Percentiles rank a stretch among this genome's conserved stretches.
Evolutionary conservation across 805 yeast species (phyloP).

Genomic region (Priceomyces fermenticarens): DNA sequence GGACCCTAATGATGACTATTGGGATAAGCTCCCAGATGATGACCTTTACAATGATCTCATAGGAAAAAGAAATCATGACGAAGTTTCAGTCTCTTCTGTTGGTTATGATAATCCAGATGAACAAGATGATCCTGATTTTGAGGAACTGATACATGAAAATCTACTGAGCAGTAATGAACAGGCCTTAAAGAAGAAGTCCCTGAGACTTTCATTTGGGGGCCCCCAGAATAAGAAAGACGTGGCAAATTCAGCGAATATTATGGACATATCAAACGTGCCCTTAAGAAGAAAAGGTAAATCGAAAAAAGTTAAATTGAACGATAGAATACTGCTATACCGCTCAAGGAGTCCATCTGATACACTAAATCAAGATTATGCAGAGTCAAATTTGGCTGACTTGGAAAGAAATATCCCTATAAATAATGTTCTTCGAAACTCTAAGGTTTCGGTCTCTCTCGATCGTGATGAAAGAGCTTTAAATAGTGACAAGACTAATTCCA

Average conservation of each 20-base stretch:
- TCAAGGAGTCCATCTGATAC: constrained; percentile 13
- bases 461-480: no score
- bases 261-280: not conserved
- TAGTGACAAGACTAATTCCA: no score
- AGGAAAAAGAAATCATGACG: not conserved
- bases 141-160: not conserved
- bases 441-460: no score
- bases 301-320: no score
- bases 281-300: constrained; percentile 17
- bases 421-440: no score
- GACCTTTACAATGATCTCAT: constrained; percentile 10
- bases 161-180: not conserved
- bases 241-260: no score
- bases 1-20: constrained; percentile 22
- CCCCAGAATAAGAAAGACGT: not conserved
- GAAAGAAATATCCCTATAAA: constrained; percentile 13
- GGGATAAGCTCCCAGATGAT: constrained; percentile 20
- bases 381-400: constrained; percentile 23
- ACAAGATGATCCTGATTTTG: not conserved
- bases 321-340: no score
- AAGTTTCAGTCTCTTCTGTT: not conserved
- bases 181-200: not conserved
- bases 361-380: constrained; percentile 32
- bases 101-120: not conserved
- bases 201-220: no score